Base-by-base conservation (phyloP, 257 asterid genomes). In the Petrea volubilis region DNA sequence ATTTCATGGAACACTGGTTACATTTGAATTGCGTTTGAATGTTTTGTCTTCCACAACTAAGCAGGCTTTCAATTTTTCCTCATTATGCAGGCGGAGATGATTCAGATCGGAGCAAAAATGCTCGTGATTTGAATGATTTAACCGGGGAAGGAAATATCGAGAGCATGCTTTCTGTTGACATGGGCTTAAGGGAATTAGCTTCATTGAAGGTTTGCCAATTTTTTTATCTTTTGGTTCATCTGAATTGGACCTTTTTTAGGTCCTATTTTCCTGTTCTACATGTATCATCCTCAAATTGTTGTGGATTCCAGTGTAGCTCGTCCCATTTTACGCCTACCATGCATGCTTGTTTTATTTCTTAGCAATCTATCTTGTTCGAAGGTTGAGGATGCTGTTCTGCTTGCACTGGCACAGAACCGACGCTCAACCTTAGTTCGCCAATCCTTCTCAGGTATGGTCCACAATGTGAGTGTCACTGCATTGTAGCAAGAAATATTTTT, bases 111-210 rank as follows among this genome's bases (percentile, higher is more conserved):
- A 80, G 81, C 74, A 82, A 82, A 64, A 58, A 75, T 70, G 80
- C 81, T 71, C 90, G 92, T 47, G 92, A 88, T 83, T 83, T 92
- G 81, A 95, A 81, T 75, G 98, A 95, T 84, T 71, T 95, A 69
- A 74, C 94, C 15, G 99, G 99, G 81, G 99, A 95, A 81, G 99
- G 99, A 83, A 95, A 90, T 82, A 92, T 95, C 56, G 99, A 95
- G 85, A 95, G 89, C 76, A 95, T 92, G 99, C 97, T 95, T 75
- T 85, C 99, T 13, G 99, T 95, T 75, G 99, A 95, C 87, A 95
- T 95, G 99, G 99, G 96, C 65, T 86, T 92, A 63, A 90, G 88
- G 80, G 99, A 95, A 82, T 78, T 95, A 73, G 96, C 98, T 75
- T 92, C 99, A 71, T 84, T 95, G 68, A 95, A 95, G 99, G 99